These are phyloP conservation scores for Solanum bulbocastanum DNA, from an alignment of 257 asterid genomes.

Conservation along the genomic window DNA sequence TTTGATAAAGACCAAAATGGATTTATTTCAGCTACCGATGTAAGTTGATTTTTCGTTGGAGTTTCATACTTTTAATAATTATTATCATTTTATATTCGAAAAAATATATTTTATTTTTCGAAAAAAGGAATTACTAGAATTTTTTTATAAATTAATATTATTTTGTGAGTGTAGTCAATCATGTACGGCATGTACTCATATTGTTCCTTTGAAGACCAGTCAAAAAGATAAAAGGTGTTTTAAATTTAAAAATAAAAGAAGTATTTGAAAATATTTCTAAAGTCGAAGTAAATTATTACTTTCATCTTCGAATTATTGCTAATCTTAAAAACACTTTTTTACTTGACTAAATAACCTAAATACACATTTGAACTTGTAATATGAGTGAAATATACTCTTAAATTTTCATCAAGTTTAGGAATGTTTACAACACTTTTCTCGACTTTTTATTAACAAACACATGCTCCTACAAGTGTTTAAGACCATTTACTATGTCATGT, in stretches of 20 bases:
- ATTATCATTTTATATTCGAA: not conserved
- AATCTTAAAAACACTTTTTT: accelerated
- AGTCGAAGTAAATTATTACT: no score
- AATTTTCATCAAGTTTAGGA: not conserved
- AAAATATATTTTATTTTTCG: not conserved
- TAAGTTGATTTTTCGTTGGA: not conserved
- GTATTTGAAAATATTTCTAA: no score
- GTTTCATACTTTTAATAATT: not conserved
- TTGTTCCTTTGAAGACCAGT: not conserved
- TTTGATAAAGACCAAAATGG: conserved; percentile 52
- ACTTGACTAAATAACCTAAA: no score
- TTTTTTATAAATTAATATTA: not conserved
- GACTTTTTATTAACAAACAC: no score
- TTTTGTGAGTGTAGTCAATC: not conserved
- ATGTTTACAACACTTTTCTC: no score
- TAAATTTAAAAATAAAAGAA: not conserved
- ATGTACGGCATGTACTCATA: not conserved
- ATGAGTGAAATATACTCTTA: not conserved
- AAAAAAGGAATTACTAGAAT: not conserved
- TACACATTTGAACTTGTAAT: no score
- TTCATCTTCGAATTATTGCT: no score
- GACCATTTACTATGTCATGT: not conserved
- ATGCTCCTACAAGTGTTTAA: not conserved
- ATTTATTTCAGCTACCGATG: conserved; percentile 41
- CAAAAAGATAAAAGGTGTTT: not conserved